Conservation (phyloP, 2,329 filamentous ascomycete species). For the Hypoxylon sp. region DNA sequence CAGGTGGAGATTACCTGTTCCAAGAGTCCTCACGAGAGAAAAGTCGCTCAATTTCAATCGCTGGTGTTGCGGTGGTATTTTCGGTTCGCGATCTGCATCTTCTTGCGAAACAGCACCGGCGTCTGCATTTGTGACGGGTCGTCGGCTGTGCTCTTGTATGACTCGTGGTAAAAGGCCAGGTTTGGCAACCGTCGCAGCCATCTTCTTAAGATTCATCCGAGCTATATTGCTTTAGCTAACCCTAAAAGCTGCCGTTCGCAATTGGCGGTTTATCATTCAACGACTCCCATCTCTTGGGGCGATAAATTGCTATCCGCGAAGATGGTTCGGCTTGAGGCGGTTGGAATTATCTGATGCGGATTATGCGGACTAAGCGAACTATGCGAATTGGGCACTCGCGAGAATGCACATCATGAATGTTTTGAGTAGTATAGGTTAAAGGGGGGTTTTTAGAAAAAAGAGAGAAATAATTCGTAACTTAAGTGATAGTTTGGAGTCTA, state of each 20-base stretch:
- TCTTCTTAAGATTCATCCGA: slow-evolving; percentile 46
- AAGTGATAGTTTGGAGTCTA: background rate
- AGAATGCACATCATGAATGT: slow-evolving; percentile 29
- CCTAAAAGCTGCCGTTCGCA: slow-evolving; percentile 27
- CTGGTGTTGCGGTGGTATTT: slow-evolving; percentile 53
- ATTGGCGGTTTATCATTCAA: slow-evolving; percentile 34
- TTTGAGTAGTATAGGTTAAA: slow-evolving; percentile 4
- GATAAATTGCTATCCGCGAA: slow-evolving; percentile 16
- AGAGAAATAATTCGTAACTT: background rate
- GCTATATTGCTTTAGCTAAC: slow-evolving; percentile 11
- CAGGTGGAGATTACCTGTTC: slow-evolving; percentile 70
- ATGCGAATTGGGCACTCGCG: slow-evolving; percentile 14
- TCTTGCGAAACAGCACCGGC: slow-evolving; percentile 40
- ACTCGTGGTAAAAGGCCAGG: slow-evolving; percentile 46
- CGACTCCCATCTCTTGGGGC: slow-evolving; percentile 38
- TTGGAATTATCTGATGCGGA: slow-evolving; percentile 2
- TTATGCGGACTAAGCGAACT: slow-evolving; percentile 8
- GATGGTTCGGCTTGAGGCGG: background rate
- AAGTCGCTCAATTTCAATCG: slow-evolving; percentile 72
- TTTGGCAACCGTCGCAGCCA: slow-evolving; percentile 55
- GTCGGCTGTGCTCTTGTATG: slow-evolving; percentile 46
- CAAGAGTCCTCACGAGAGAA: slow-evolving; percentile 80
- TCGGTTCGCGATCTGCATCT: slow-evolving; percentile 44
- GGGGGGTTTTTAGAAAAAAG: background rate
- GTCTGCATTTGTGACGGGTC: slow-evolving; percentile 45